Evolutionary conservation across 1,284 basidiomycete genomes (phyloP).

Genomic region (Thecaphora frezii): DNA sequence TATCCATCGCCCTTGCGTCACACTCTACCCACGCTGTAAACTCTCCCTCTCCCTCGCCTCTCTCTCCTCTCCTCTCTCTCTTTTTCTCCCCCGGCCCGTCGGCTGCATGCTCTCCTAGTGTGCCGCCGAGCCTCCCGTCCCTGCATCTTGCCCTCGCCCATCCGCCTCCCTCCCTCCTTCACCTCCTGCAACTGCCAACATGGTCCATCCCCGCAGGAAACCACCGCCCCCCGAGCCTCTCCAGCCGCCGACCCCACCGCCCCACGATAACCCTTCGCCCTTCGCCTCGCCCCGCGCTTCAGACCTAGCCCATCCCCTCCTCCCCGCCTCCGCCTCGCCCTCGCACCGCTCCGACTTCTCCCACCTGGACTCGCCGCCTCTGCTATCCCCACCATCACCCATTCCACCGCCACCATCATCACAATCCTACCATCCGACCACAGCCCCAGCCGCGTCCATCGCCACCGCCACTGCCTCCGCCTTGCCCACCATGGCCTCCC

Average conservation of each 20-base stretch:
- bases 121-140: neutral
- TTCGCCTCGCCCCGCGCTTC: too few relatives aligned
- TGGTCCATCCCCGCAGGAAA: neutral
- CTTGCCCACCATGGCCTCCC: neutral
- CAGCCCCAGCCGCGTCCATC: too few relatives aligned
- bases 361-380: too few relatives aligned
- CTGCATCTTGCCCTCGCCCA: neutral
- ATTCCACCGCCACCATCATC: neutral
- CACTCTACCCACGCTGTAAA: too few relatives aligned
- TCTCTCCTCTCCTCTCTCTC: neutral
- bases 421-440: neutral
- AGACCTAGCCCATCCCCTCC: too few relatives aligned
- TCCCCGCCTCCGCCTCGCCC: neutral
- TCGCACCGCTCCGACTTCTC: too few relatives aligned
- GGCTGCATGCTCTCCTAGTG: neutral
- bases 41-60: neutral
- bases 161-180: neutral
- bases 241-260: too few relatives aligned
- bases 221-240: neutral
- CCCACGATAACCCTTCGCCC: too few relatives aligned
- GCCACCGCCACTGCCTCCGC: neutral
- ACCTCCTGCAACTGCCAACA: neutral
- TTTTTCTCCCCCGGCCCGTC: neutral
- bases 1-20: too few relatives aligned
- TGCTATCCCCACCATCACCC: neutral